A percentile compares a stretch with the other conserved stretches of the same genome.
Evolutionary conservation across 768 basidiomycete species (phyloP).

Genomic region (Mycena leptocephala): DNA sequence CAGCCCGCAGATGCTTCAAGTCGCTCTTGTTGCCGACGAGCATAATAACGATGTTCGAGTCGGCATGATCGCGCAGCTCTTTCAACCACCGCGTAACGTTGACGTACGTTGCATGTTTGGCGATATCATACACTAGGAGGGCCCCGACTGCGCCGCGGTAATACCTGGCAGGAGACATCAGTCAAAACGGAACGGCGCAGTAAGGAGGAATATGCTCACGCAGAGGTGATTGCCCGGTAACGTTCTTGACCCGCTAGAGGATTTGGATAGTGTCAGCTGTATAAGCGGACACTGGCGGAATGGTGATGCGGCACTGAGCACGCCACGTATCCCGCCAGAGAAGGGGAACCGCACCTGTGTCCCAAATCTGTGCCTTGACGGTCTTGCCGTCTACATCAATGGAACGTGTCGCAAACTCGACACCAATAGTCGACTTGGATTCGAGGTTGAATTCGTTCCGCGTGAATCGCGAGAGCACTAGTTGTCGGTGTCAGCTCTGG

Average conservation of each 20-base stretch:
- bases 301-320: neutral
- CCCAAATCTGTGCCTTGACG: slow-evolving; percentile 99
- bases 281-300: neutral
- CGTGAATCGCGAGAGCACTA: slow-evolving; percentile 99
- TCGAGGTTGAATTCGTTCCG: slow-evolving; percentile 99
- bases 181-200: slow-evolving; percentile 7
- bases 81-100: slow-evolving; percentile 98
- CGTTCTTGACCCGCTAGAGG: slow-evolving; percentile 94
- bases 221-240: slow-evolving; percentile 97
- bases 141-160: slow-evolving; percentile 98
- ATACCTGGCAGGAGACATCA: slow-evolving; percentile 70
- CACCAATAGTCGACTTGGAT: slow-evolving; percentile 99
- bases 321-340: slow-evolving; percentile 20
- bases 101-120: slow-evolving; percentile 94
- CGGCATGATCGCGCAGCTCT: slow-evolving; percentile 96
- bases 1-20: slow-evolving; percentile 96
- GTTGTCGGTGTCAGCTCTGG: slow-evolving; percentile 4
- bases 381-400: slow-evolving; percentile 97
- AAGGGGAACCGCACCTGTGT: slow-evolving; percentile 81
- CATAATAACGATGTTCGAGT: slow-evolving; percentile 96
- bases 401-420: slow-evolving; percentile 97
- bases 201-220: slow-evolving; percentile 65
- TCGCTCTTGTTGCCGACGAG: slow-evolving; percentile 99
- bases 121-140: slow-evolving; percentile 94
- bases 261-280: slow-evolving; percentile 21